Evolutionary conservation across 1,139 yeast species (phyloP).

Genomic region (Groenewaldozyma auringiensis): DNA sequence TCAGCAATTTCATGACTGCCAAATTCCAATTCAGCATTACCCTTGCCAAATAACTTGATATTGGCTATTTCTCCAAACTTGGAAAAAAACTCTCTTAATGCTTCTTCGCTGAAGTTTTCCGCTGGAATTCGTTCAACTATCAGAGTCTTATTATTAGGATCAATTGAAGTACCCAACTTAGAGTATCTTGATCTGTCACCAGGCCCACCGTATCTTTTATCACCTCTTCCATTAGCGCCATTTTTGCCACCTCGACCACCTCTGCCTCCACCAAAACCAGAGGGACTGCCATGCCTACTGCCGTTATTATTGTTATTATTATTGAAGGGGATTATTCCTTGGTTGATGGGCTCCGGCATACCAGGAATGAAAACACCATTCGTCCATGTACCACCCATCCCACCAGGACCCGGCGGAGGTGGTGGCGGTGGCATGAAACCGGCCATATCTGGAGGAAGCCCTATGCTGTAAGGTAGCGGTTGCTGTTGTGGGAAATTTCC

Average conservation of each 20-base stretch:
- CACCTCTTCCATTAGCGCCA: slow-evolving; percentile 10
- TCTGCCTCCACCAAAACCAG: slow-evolving; percentile 2
- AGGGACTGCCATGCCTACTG: neutral
- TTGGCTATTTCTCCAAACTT: slow-evolving; percentile 35
- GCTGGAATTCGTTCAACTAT: slow-evolving; percentile 39
- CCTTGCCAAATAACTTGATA: slow-evolving; percentile 26
- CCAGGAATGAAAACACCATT: slow-evolving; percentile 24
- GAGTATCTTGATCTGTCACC: slow-evolving; percentile 5
- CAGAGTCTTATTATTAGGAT: slow-evolving; percentile 22
- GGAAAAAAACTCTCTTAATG: slow-evolving; percentile 33
- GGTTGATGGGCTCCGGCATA: slow-evolving; percentile 18
- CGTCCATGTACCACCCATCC: slow-evolving; percentile 17
- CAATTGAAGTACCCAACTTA: slow-evolving; percentile 16
- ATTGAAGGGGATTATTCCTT: slow-evolving; percentile 20
- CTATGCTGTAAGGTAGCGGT: neutral
- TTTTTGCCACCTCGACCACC: slow-evolving; percentile 7
- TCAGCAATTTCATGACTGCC: slow-evolving; percentile 35
- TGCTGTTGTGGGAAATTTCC: neutral
- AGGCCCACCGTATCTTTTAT: slow-evolving; percentile 8
- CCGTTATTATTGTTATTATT: slow-evolving; percentile 4
- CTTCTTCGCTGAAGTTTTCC: slow-evolving; percentile 34
- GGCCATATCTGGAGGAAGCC: neutral
- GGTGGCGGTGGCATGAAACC: neutral
- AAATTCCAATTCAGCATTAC: slow-evolving; percentile 33
- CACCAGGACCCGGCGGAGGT: neutral